Base-by-base conservation (phyloP, 2,329 filamentous ascomycete genomes). In the Ophiostoma ips region DNA sequence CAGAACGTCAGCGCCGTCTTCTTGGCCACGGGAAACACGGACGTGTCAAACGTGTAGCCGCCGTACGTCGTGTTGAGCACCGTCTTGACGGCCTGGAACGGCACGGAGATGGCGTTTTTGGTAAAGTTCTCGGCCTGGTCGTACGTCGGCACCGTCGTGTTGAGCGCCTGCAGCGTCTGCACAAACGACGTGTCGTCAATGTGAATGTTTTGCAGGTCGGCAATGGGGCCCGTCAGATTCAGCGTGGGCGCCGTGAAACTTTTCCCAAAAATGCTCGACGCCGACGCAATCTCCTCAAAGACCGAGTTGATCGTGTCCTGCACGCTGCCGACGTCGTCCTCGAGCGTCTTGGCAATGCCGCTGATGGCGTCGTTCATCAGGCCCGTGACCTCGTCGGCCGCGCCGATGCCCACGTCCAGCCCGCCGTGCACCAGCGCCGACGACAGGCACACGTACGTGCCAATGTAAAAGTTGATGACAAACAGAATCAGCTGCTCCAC, bases 401-500 rank as follows among this genome's bases (percentile, higher is more conserved):
- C 65, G n/a, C 62, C 57, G 13, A 64, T 67, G 5, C 73, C 85
- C 41, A 81, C 80, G 48, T 87, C 79, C 48, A 95, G 70, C 59
- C 81, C 85, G 55, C 87, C 87, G 55, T 84, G 78, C 50, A 95
- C 75, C 45, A 87, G 81, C 55, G 94, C 77, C 30, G 86, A 86
- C 61, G 94, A 86, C 48, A 98, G 75, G 61, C 92, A 98, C 56
- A 87, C 75, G 61, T 95, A 95, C 15, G 88, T 95, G 47, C 82
- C 83, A 41, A 87, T 89, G 67, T 95, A 76, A 68, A 95, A 83
- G 64, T 94, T 87, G 69, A 98, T 88, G 62, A 88, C 78, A 67
- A 95, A 98, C 56, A 95, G 72, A 55, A 95, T 81, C 49, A 96
- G 82, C 62, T 84, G 81, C 66, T 95, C 83, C 12, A 96, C 81